Percentiles rank a stretch among this genome's conserved stretches.
phyloP scores from a whole-genome alignment of 306 rosid species.

The Inga laurina region DNA sequence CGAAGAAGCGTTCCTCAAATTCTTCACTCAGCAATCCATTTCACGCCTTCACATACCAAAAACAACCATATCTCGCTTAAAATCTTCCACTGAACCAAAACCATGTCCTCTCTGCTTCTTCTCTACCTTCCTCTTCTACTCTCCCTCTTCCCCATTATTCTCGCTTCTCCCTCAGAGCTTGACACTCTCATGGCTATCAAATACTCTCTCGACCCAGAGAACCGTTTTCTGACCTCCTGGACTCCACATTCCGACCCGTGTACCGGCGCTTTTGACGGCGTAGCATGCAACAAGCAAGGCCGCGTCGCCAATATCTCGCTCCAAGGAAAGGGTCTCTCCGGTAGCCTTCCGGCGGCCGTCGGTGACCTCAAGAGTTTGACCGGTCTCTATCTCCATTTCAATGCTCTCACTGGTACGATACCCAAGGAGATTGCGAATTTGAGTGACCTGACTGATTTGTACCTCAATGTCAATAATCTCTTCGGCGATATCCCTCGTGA shows the following conservation, averaged over 20 bases:
- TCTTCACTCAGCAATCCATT: too few relatives aligned
- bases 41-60: neutral
- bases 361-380: constrained; percentile 71
- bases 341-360: constrained; percentile 40
- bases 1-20: too few relatives aligned
- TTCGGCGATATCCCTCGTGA: constrained; percentile 69
- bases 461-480: constrained; percentile 75
- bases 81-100: constrained; percentile 33
- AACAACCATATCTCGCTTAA: neutral
- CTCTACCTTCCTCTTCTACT: neutral
- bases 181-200: constrained; percentile 3
- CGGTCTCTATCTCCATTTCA: constrained; percentile 82
- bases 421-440: constrained; percentile 67
- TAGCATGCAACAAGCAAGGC: neutral
- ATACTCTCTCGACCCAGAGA: constrained; percentile 4
- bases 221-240: neutral
- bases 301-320: neutral
- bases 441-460: constrained; percentile 65
- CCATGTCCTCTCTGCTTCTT: constrained; percentile 33
- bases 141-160: neutral
- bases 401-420: constrained; percentile 65
- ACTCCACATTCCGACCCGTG: neutral
- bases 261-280: neutral
- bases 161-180: neutral
- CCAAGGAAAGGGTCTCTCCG: neutral